A percentile compares a stretch with the other conserved stretches of the same genome.
These are phyloP conservation scores for Candida railenensis DNA, from an alignment of 805 yeast genomes.

Conservation along the genomic window DNA sequence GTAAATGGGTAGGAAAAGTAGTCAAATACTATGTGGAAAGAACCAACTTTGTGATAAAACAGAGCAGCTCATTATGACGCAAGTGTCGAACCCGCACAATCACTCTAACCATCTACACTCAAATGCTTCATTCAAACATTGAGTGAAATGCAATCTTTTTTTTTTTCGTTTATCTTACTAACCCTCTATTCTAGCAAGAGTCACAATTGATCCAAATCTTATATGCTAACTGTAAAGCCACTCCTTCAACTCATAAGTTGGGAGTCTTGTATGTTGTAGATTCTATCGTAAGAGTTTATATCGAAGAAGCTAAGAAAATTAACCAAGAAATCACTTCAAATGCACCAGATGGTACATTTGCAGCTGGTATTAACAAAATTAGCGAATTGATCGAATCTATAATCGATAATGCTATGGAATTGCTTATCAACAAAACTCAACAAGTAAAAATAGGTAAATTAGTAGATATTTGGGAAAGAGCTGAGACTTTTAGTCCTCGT, in stretches of 20 bases:
- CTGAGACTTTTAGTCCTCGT: constrained; percentile 67
- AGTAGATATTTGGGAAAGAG: constrained; percentile 89
- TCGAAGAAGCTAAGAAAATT: constrained; percentile 66
- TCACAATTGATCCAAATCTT: constrained; percentile 57
- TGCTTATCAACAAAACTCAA: constrained; percentile 52
- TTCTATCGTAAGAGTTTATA: constrained; percentile 82
- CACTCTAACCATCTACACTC: background rate
- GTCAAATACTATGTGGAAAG: no score
- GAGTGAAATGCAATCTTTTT: no score
- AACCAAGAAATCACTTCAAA: constrained; percentile 45
- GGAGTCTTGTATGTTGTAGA: constrained; percentile 92
- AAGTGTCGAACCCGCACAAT: no score
- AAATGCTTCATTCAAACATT: no score
- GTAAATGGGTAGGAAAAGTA: background rate
- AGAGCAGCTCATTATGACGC: background rate
- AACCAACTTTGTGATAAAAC: background rate
- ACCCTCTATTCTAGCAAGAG: constrained; percentile 33
- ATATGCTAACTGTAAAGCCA: constrained; percentile 65
- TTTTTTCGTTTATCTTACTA: background rate
- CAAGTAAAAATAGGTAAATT: constrained; percentile 75
- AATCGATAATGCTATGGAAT: constrained; percentile 60
- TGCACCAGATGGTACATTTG: constrained; percentile 70
- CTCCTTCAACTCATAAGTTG: constrained; percentile 79
- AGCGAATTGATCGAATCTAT: constrained; percentile 63
- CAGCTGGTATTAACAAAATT: constrained; percentile 68